A percentile compares a stretch with the other conserved stretches of the same genome.
Conservation (phyloP, 2,329 filamentous ascomycete genomes). For the Coniella lustricola region DNA sequence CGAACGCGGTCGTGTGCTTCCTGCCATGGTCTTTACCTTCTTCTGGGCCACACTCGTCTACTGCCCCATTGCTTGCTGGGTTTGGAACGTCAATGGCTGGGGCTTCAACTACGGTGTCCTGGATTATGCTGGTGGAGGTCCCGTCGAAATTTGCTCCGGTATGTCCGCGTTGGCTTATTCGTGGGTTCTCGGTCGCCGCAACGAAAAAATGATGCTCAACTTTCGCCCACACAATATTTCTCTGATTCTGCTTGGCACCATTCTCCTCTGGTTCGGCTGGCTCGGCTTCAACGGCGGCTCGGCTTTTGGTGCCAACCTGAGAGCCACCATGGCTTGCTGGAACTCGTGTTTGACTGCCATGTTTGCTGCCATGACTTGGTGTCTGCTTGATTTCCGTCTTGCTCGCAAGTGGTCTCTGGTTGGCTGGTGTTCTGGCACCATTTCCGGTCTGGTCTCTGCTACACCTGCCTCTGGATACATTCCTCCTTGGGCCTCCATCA, state of each 20-base stretch:
- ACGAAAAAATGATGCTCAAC: constrained; percentile 99
- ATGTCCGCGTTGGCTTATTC: constrained; percentile 92
- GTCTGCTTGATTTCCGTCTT: constrained; percentile 88
- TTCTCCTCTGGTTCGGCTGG: constrained; percentile 98
- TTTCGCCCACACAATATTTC: constrained; percentile 99
- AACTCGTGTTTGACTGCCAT: constrained; percentile 91
- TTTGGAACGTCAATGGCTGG: constrained; percentile 94
- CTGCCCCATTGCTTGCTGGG: constrained; percentile 94
- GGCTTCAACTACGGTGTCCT: constrained; percentile 82
- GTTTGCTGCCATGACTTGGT: constrained; percentile 90
- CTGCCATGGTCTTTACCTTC: constrained; percentile 92
- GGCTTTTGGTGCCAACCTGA: constrained; percentile 85
- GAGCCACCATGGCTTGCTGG: constrained; percentile 95
- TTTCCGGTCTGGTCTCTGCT: constrained; percentile 63
- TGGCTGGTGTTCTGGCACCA: constrained; percentile 65
- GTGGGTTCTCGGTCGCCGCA: constrained; percentile 87
- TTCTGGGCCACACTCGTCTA: constrained; percentile 97
- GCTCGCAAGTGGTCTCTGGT: constrained; percentile 88
- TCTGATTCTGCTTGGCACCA: constrained; percentile 88
- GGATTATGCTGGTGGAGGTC: constrained; percentile 93
- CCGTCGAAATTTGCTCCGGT: constrained; percentile 94
- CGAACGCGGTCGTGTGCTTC: constrained; percentile 86
- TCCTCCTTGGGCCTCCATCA: constrained; percentile 59
- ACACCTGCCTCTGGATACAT: constrained; percentile 64
- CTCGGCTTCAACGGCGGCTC: constrained; percentile 98